These are phyloP conservation scores for Harrya chromipes DNA, from an alignment of 768 basidiomycete species.

Conservation along the genomic window DNA sequence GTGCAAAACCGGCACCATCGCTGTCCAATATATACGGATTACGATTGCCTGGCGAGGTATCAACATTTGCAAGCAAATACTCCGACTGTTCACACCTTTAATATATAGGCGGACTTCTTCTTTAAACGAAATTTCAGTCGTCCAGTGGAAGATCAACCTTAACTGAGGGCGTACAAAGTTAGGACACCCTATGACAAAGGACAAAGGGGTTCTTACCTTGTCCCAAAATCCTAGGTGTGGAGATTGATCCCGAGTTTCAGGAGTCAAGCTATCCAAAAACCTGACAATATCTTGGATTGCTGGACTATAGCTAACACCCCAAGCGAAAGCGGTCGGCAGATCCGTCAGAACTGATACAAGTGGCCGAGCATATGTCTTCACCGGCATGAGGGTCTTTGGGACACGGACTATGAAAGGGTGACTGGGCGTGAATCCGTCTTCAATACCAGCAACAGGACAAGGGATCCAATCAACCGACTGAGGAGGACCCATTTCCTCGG, in stretches of 20 bases:
- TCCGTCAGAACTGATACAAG: slow-evolving; percentile 62
- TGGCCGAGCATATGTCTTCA: slow-evolving; percentile 87
- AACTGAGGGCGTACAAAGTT: slow-evolving; percentile 40
- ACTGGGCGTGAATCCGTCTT: slow-evolving; percentile 50
- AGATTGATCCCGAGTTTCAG: slow-evolving; percentile 75
- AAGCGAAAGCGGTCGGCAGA: slow-evolving; percentile 70
- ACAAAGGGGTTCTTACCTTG: slow-evolving; percentile 51
- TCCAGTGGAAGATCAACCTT: slow-evolving; percentile 84
- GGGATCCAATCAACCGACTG: slow-evolving; percentile 69
- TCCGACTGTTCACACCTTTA: slow-evolving; percentile 57
- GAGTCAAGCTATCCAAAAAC: slow-evolving; percentile 76
- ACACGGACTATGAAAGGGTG: slow-evolving; percentile 56
- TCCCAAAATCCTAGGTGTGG: slow-evolving; percentile 93
- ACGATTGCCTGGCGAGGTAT: slow-evolving; percentile 57
- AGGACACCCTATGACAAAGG: neutral
- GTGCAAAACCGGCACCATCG: slow-evolving; percentile 80
- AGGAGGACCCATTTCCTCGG: slow-evolving; percentile 77
- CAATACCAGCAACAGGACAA: slow-evolving; percentile 58
- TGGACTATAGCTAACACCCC: slow-evolving; percentile 86
- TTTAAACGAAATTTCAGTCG: slow-evolving; percentile 58
- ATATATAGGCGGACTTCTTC: slow-evolving; percentile 76
- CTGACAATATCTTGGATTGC: slow-evolving; percentile 85
- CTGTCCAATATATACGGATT: slow-evolving; percentile 73
- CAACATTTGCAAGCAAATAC: neutral
- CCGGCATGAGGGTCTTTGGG: slow-evolving; percentile 93